These are phyloP conservation scores for Aspergillus eucalypticola DNA, from an alignment of 2,329 filamentous ascomycete genomes.

Conservation along the genomic window DNA sequence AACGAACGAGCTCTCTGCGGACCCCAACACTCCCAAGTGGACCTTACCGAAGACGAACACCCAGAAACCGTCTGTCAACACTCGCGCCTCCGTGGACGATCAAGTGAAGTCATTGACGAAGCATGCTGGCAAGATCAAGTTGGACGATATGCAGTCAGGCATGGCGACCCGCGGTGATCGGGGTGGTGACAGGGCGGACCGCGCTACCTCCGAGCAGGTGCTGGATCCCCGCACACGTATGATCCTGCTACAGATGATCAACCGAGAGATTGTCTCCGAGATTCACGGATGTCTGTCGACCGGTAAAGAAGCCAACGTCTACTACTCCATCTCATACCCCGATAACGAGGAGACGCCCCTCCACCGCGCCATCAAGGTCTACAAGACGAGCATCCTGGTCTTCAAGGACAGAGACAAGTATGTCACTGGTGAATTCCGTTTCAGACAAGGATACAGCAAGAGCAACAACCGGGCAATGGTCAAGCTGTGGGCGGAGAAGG, in stretches of 20 bases:
- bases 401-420: slow-evolving; percentile 98
- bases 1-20: slow-evolving; percentile 56
- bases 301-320: slow-evolving; percentile 97
- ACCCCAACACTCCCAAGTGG: slow-evolving; percentile 53
- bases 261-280: slow-evolving; percentile 82
- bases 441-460: slow-evolving; percentile 89
- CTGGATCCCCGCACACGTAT: slow-evolving; percentile 91
- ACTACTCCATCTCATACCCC: slow-evolving; percentile 73
- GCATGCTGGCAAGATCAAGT: slow-evolving; percentile 80
- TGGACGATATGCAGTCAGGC: slow-evolving; percentile 64
- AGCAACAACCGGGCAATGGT: slow-evolving; percentile 96
- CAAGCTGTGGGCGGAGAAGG: slow-evolving; percentile 98
- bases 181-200: slow-evolving; percentile 75
- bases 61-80: slow-evolving; percentile 78
- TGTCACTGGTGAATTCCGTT: slow-evolving; percentile 90
- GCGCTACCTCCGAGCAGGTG: slow-evolving; percentile 92
- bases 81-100: slow-evolving; percentile 76
- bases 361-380: slow-evolving; percentile 93
- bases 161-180: slow-evolving; percentile 51
- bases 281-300: slow-evolving; percentile 95
- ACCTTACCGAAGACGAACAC: slow-evolving; percentile 71
- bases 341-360: slow-evolving; percentile 52
- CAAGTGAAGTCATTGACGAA: slow-evolving; percentile 81
- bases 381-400: slow-evolving; percentile 95
- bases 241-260: slow-evolving; percentile 95